Conservation (phyloP, 106 monocot species). For the Hemerocallis citrina region DNA sequence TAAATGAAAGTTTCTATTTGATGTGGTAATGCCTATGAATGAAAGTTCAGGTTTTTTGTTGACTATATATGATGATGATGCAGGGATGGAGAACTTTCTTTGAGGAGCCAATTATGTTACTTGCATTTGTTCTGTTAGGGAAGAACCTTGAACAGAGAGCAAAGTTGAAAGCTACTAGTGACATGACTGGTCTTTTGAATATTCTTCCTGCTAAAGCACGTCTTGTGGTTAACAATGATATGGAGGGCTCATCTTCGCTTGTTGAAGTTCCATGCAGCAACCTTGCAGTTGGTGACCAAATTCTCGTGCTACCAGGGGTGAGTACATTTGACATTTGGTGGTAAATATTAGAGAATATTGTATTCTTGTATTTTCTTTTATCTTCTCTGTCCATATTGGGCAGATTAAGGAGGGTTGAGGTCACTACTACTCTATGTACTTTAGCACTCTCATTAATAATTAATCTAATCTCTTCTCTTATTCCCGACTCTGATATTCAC, state of each 20-base stretch:
- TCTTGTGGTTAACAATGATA: conserved; percentile 46
- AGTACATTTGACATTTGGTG: conserved; percentile 15
- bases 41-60: conserved; percentile 8
- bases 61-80: conserved; percentile 3
- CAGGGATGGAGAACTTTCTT: conserved; percentile 99
- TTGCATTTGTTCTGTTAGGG: conserved; percentile 96
- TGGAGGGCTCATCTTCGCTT: conserved; percentile 33
- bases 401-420: too few relatives aligned
- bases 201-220: conserved; percentile 93
- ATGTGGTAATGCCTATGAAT: too few relatives aligned
- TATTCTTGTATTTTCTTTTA: too few relatives aligned
- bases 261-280: conserved; percentile 83
- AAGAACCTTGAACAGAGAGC: conserved; percentile 99
- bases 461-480: too few relatives aligned
- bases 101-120: conserved; percentile 98
- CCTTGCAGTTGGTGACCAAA: conserved; percentile 74
- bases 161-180: conserved; percentile 97
- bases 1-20: too few relatives aligned
- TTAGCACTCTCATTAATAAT: too few relatives aligned
- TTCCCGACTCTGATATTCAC: too few relatives aligned
- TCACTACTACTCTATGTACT: too few relatives aligned
- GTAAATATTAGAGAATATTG: too few relatives aligned
- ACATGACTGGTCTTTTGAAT: conserved; percentile 94
- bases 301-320: conserved; percentile 92
- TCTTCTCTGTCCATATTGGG: too few relatives aligned